These are phyloP conservation scores for Spathaspora arborariae DNA, from an alignment of 805 yeast genomes.

Conservation along the genomic window DNA sequence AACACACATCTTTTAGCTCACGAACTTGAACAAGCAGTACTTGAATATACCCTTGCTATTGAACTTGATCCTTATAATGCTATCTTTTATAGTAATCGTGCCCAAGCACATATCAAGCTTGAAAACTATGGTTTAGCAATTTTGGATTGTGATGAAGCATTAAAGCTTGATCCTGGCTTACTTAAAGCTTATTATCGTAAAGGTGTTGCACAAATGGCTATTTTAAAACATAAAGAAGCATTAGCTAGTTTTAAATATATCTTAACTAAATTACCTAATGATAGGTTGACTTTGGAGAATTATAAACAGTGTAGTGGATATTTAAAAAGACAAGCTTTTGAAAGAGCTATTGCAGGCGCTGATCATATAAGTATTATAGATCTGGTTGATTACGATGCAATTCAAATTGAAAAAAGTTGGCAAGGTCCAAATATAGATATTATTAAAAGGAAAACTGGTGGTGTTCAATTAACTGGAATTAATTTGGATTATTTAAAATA, in stretches of 20 bases:
- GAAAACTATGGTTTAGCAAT: constrained; percentile 88
- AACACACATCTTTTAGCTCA: constrained; percentile 68
- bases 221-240: constrained; percentile 73
- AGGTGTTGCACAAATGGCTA: constrained; percentile 76
- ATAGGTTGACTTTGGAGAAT: constrained; percentile 60
- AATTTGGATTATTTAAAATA: constrained; percentile 55
- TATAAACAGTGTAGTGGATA: constrained; percentile 60
- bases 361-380: constrained; percentile 51
- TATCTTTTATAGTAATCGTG: constrained; percentile 77
- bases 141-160: constrained; percentile 69
- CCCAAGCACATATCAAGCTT: constrained; percentile 80
- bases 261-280: constrained; percentile 60
- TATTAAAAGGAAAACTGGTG: constrained; percentile 20
- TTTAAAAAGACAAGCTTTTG: constrained; percentile 74
- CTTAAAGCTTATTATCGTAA: constrained; percentile 83
- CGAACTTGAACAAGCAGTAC: constrained; percentile 61
- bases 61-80: constrained; percentile 56
- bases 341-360: constrained; percentile 77
- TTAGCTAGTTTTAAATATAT: constrained; percentile 64
- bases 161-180: constrained; percentile 61
- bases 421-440: constrained; percentile 55
- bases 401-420: constrained; percentile 52
- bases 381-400: constrained; percentile 43
- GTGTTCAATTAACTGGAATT: constrained; percentile 34
- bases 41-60: constrained; percentile 70